A percentile compares a stretch with the other conserved stretches of the same genome.
phyloP scores from a whole-genome alignment of 176 grass and related monocot species.

The Typha latifolia region DNA sequence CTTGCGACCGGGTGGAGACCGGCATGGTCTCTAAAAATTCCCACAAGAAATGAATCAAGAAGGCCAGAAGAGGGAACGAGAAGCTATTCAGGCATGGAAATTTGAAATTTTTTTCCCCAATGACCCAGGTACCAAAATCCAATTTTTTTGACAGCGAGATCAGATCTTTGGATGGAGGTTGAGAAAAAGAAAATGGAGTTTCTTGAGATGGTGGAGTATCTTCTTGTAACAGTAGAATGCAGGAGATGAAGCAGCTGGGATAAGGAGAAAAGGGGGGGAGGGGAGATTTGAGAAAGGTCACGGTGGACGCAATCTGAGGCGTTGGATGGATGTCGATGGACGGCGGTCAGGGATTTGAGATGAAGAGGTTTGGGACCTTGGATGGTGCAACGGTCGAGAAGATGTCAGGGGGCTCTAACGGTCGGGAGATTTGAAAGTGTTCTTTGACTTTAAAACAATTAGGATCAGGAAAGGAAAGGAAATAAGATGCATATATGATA shows the following conservation, averaged over 20 bases:
- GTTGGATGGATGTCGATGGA: constrained; percentile 28
- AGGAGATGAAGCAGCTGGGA: constrained; percentile 2
- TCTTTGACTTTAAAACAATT: background rate
- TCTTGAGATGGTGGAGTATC: background rate
- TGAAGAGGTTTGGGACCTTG: constrained; percentile 22
- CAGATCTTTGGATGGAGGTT: constrained; percentile 11
- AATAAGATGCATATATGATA: constrained; percentile 36
- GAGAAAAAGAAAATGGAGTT: constrained; percentile 12
- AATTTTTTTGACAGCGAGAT: constrained; percentile 6
- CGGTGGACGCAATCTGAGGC: background rate
- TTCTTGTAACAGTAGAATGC: constrained; percentile 15
- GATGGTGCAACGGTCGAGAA: constrained; percentile 24
- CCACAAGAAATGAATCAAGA: too few relatives aligned
- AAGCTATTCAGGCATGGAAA: constrained; percentile 27
- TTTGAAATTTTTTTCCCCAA: background rate
- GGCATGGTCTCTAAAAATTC: constrained; percentile 44
- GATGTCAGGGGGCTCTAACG: constrained; percentile 22
- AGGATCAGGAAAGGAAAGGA: background rate
- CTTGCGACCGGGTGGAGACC: constrained; percentile 52
- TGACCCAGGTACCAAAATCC: background rate
- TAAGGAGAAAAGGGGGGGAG: background rate
- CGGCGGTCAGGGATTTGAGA: constrained; percentile 14
- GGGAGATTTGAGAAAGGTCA: constrained; percentile 2
- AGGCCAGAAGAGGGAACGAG: background rate
- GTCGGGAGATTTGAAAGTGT: constrained; percentile 22